Conservation (phyloP, 108 stramenopile genomes). For the Phaeodactylum tricornutum region DNA sequence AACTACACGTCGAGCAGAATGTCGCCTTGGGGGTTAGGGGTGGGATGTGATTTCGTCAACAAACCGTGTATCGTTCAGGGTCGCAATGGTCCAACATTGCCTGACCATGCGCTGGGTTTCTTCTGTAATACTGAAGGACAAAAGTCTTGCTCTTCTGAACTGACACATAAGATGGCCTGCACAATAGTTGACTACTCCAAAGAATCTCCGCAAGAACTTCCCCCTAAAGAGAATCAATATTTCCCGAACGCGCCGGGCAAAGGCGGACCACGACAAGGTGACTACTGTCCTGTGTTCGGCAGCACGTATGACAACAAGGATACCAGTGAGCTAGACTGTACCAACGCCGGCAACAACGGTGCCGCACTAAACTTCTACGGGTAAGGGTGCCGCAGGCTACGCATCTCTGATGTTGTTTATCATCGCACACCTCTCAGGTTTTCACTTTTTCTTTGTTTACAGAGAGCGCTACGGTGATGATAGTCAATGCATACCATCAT, state of each 20-base stretch:
- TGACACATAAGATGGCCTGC: constrained; percentile 74
- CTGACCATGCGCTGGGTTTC: constrained; percentile 50
- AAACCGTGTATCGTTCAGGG: constrained; percentile 41
- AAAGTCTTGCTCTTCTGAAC: constrained; percentile 55
- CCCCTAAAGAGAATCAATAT: constrained; percentile 50
- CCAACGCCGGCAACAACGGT: constrained; percentile 38
- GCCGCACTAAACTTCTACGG: constrained; percentile 42
- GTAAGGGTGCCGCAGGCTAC: too few species aligned
- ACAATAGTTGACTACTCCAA: constrained; percentile 64
- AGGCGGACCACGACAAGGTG: constrained; percentile 69
- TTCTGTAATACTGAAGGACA: constrained; percentile 51
- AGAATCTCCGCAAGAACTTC: constrained; percentile 31
- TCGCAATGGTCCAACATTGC: constrained; percentile 32
- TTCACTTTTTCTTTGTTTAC: constrained; percentile 17
- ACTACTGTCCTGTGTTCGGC: constrained; percentile 78
- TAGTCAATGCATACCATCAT: constrained; percentile 62
- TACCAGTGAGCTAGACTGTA: constrained; percentile 54
- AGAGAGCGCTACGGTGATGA: constrained; percentile 60
- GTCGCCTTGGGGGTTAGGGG: constrained; percentile 57
- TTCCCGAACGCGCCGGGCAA: constrained; percentile 35
- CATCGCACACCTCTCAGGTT: not conserved
- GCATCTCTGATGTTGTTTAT: too few species aligned
- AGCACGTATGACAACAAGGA: constrained; percentile 45
- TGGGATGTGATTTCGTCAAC: constrained; percentile 71
- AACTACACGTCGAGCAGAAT: constrained; percentile 40